A percentile compares a stretch with the other conserved stretches of the same genome.
Evolutionary conservation across 768 basidiomycete species (phyloP).

Genomic region (Multifurca ochricompacta): DNA sequence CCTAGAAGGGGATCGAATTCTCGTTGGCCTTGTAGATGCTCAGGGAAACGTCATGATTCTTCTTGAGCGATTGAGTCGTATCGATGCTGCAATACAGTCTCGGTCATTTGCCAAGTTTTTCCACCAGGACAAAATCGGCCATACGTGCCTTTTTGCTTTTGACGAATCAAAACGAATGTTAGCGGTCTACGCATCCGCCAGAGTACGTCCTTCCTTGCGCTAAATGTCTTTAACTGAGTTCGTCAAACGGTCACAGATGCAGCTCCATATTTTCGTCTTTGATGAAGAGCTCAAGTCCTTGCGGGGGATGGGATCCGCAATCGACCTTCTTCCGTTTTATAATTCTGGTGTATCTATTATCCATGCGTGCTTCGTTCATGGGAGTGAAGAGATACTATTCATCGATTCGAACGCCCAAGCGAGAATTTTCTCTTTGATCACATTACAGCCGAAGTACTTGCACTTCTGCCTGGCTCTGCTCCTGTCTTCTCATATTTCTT

Average conservation of each 20-base stretch:
- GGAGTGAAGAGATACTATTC: conserved; percentile 46
- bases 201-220: conserved; percentile 26
- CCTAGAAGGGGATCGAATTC: conserved; percentile 12
- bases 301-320: conserved; percentile 34
- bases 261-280: conserved; percentile 40
- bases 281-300: conserved; percentile 39
- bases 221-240: too few relatives aligned
- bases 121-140: conserved; percentile 41
- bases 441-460: conserved; percentile 44
- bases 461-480: too few relatives aligned
- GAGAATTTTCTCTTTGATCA: conserved; percentile 46
- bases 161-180: conserved; percentile 48
- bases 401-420: conserved; percentile 38
- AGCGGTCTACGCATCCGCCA: conserved; percentile 38
- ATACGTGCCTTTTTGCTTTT: conserved; percentile 38
- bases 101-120: conserved; percentile 22
- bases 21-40: conserved; percentile 9
- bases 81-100: conserved; percentile 4
- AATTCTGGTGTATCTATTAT: conserved; percentile 24
- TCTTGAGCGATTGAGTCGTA: conserved; percentile 4
- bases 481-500: not conserved
- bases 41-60: conserved; percentile 11
- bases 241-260: conserved; percentile 20
- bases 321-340: conserved; percentile 41
- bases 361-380: conserved; percentile 39